Evolutionary conservation across 371 early-diverging fungal genomes (phyloP), one percentile per base, ranked within the genome.

Genomic region (Mortierella sp.): DNA sequence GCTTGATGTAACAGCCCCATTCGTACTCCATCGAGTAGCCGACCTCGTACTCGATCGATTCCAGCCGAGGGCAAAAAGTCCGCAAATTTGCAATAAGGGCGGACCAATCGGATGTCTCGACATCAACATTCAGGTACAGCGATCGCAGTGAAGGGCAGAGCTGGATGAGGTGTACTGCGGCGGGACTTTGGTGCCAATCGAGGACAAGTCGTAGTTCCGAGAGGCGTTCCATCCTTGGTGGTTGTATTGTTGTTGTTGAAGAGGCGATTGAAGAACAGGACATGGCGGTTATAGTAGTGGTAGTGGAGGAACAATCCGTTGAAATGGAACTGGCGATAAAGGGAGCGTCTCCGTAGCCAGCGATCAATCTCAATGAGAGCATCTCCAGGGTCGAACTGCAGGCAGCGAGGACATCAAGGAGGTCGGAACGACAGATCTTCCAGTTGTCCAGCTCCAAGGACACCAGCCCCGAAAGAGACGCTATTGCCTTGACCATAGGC

Each of bases 391-490:
- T 51, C 51, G 72, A 46, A 53, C 72, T 72, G 50, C 53, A 72
- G 37, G 46, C 53, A 24, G 24, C 10, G 28, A 79, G 72, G 14
- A 79, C 71, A 64, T 61, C 61, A 43, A 64, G 71, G 5, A 79
- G 43, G 16, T 44, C 70, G 3, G 19, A 10, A 13, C 50, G 46
- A 50, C 28, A 21, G 1, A 72, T 46, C 16, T 72, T 50, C 73
- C 73, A 73, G 4, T 24, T 53, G 43, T 26, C 73, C 40, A 73
- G 43, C 11, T 31, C 43, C 26, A 54, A 54, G 1, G 53, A 37
- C 16, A 54, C 40, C 21, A 73, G 55, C 1, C 54, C 53, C 14
- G 73, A 54, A 24, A 73, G 34, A 19, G 9, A 43, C n/a, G 31
- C 16, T 2, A 73, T 21, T 5, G 31, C 16, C 5, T 72, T 67